Percentiles rank a stretch among this genome's conserved stretches.
phyloP scores from a whole-genome alignment of 148 eudicot species.

The Salicornia ramosissima region DNA sequence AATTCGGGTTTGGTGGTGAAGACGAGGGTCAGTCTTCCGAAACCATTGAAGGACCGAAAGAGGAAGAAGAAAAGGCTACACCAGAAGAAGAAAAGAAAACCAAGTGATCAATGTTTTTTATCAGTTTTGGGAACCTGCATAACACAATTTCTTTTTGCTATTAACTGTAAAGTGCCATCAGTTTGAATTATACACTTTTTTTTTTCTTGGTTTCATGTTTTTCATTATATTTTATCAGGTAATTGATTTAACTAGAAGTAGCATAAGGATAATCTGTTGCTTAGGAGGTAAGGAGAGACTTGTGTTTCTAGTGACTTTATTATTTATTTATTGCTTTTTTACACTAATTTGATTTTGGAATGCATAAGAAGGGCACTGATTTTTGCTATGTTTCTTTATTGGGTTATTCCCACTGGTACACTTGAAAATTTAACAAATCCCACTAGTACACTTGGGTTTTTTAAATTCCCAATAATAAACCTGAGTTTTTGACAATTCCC shows the following conservation, averaged over 20 bases:
- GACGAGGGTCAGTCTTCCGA: slow-evolving; percentile 51
- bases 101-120: slow-evolving; percentile 44
- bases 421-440: no score
- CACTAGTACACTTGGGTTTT: no score
- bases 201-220: background rate
- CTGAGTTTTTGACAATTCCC: no score
- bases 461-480: no score
- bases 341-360: slow-evolving; percentile 1
- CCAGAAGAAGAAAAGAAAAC: slow-evolving; percentile 80
- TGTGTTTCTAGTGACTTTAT: background rate
- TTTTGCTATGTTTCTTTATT: background rate
- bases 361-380: slow-evolving; percentile 6
- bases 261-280: slow-evolving; percentile 5
- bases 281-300: background rate
- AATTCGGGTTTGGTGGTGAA: slow-evolving; percentile 90
- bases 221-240: background rate
- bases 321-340: background rate
- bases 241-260: background rate
- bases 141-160: background rate
- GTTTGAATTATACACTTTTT: slow-evolving; percentile 13
- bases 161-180: slow-evolving; percentile 34
- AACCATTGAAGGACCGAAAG: slow-evolving; percentile 31
- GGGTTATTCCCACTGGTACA: no score
- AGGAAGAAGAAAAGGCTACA: slow-evolving; percentile 46
- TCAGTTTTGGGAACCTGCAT: slow-evolving; percentile 18